A percentile compares a stretch with the other conserved stretches of the same genome.
These are phyloP conservation scores for Metschnikowia anglica DNA, from an alignment of 805 yeast genomes.

Conservation along the genomic window DNA sequence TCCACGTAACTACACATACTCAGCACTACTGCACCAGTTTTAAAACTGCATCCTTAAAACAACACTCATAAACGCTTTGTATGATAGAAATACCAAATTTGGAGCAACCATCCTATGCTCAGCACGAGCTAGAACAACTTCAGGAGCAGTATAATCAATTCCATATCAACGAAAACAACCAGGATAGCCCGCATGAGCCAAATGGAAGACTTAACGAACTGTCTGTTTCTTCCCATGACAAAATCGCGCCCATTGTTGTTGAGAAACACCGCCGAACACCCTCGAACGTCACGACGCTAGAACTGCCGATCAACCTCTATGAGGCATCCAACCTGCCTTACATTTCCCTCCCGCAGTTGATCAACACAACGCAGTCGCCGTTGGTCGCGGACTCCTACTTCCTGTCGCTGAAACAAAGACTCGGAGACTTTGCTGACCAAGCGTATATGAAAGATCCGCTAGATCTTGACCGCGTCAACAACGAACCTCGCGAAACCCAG, in stretches of 20 bases:
- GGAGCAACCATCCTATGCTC: constrained; percentile 28
- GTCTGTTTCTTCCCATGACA: neutral
- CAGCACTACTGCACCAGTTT: too few species aligned
- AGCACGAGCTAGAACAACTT: constrained; percentile 19
- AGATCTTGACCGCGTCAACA: constrained; percentile 5
- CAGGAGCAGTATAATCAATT: constrained; percentile 20
- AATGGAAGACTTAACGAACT: neutral
- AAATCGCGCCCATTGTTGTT: neutral
- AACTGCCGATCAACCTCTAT: constrained; percentile 16
- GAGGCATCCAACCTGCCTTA: constrained; percentile 12
- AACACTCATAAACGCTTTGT: neutral
- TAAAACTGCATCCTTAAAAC: too few species aligned
- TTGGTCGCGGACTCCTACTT: constrained; percentile 20
- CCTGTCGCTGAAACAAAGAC: constrained; percentile 11
- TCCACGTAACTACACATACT: too few species aligned
- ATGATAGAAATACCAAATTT: constrained; percentile 49
- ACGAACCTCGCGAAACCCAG: constrained; percentile 5
- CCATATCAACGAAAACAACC: constrained; percentile 5
- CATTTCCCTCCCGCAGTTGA: constrained; percentile 16
- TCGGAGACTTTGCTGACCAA: constrained; percentile 5
- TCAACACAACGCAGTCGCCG: constrained; percentile 15
- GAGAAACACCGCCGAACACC: constrained; percentile 9
- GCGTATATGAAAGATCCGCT: constrained; percentile 7
- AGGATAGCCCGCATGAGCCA: constrained; percentile 3
- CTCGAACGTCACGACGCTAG: constrained; percentile 4